Evolutionary conservation across 192 early-diverging fungal genomes (phyloP), one percentile per base, ranked within the genome.

Genomic region (Backusella liffmaniae): DNA sequence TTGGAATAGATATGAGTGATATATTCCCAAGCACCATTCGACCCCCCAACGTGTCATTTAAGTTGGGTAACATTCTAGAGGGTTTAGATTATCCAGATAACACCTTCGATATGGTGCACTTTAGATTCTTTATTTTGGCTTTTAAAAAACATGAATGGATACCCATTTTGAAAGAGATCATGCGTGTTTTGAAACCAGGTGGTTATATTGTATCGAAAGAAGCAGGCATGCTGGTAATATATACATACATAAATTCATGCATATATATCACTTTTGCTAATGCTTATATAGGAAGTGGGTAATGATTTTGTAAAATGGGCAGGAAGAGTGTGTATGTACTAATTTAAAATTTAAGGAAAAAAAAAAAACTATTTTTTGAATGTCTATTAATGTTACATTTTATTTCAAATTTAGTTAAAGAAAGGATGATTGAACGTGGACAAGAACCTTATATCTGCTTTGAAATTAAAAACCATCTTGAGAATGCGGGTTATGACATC

Each of bases 171-270:
- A 46, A 42, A 41, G 77, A 72, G 13, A 7, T 79, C 10, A 23
- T 41, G 9, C 68, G 75, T 16, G 39, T 79, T 5, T 39, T 44
- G 3, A 79, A 76, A 37, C 77, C 77, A 18, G 81, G 81, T 53
- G 81, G 81, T 39, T 82, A 76, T 39, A 56, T 82, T 35, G 49
- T 76, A 73, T 69, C 66, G 9, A 65, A 68, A 32, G 79, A 80
- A 42, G 51, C 66, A 5, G 70, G 77, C 35, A 77, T 81, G 73
- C 21, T 81, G 53, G 80, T 77, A 59, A 67, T 51, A 32, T 30
- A 30, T 42, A 32, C 23, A 26, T 26, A 49, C 4, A 69, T 13
- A 12, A 15, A 13, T 53, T 1, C 8, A 35, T 53, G 1, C 10
- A 30, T 41, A 12, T 59, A 30, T 39, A 21, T 36, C 35, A 44